Base-by-base conservation (phyloP, 495 filamentous ascomycete genomes). In the Aspergillus campestris region DNA sequence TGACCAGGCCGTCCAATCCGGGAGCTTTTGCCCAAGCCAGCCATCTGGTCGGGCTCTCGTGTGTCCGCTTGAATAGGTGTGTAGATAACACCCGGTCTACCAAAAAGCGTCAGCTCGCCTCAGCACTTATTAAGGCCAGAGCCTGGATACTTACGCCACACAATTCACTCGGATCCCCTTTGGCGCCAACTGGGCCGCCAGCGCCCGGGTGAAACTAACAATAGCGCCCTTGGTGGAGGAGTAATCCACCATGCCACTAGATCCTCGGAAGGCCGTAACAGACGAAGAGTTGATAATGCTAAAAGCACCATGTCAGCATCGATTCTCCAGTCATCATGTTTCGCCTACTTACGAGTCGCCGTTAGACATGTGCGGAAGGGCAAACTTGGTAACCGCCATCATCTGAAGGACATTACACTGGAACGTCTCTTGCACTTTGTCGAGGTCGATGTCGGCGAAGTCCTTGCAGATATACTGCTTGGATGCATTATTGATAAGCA, bases 161-260 rank as follows among this genome's bases (percentile, higher is more conserved):
- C 70, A 74, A 49, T 84, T 84, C 24, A 83, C 79, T 0, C 77
- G 60, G 49, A 84, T 84, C 6, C 79, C 80, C 55, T 77, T 79
- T 3, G 72, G 61, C 8, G 71, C 63, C 29, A 82, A 61, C 29
- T 82, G 66, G 44, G 68, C 62, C 4, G 78, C 73, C 34, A 83
- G 59, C 18, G 72, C 60, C 14, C 74, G 64, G 2, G 82, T 84
- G 54, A 83, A 83, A 1, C 71, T 61, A 12, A 74, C 65, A 43
- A 84, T 78, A 14, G 77, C 80, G 24, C 75, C 80, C 60, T 87
- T 83, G 8, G 76, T 81, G 8, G 77, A 61, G 4, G 76, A 62
- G 51, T 82, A 83, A 52, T 83, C 80, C 6, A 82, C 61, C 61
- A 83, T 71, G 24, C 57, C 53, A 1, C 56, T 41, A 1, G 74